phyloP scores from a whole-genome alignment of 441 rosid genomes.

The Kokia cookei region DNA sequence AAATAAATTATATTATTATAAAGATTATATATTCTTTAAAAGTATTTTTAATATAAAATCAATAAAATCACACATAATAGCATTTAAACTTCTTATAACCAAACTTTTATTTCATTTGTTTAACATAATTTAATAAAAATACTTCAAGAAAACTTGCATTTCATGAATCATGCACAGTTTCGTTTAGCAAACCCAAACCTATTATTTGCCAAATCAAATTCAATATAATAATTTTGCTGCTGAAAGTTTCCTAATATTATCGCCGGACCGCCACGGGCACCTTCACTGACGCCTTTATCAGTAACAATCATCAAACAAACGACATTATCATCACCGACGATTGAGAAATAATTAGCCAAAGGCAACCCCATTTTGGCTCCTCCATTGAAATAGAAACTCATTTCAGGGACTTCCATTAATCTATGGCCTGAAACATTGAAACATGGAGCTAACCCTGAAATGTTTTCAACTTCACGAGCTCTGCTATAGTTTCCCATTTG shows the following conservation, averaged over 20 bases:
- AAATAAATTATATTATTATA: too few relatives aligned
- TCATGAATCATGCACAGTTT: constrained; percentile 33
- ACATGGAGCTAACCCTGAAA: constrained; percentile 27
- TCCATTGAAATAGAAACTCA: constrained; percentile 66
- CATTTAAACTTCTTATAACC: too few relatives aligned
- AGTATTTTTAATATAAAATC: too few relatives aligned
- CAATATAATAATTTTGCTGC: constrained; percentile 69
- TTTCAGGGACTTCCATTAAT: constrained; percentile 31
- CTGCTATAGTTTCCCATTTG: constrained; percentile 55
- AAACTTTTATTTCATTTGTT: neutral
- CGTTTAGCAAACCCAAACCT: constrained; percentile 64
- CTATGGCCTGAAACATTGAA: constrained; percentile 3
- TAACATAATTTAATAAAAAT: neutral
- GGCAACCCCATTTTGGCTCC: constrained; percentile 75
- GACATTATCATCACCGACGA: constrained; percentile 23
- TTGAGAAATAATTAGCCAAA: constrained; percentile 46
- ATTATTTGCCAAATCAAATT: constrained; percentile 62
- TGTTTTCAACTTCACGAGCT: constrained; percentile 31
- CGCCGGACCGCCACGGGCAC: constrained; percentile 50
- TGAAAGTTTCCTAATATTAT: constrained; percentile 74
- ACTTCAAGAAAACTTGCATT: neutral
- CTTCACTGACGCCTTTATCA: constrained; percentile 15
- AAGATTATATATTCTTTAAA: too few relatives aligned
- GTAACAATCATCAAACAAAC: constrained; percentile 52
- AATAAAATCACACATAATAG: too few relatives aligned